Evolutionary conservation across 164 flowering plant genomes (phyloP).

Genomic region (Dillenia suffruticosa): DNA sequence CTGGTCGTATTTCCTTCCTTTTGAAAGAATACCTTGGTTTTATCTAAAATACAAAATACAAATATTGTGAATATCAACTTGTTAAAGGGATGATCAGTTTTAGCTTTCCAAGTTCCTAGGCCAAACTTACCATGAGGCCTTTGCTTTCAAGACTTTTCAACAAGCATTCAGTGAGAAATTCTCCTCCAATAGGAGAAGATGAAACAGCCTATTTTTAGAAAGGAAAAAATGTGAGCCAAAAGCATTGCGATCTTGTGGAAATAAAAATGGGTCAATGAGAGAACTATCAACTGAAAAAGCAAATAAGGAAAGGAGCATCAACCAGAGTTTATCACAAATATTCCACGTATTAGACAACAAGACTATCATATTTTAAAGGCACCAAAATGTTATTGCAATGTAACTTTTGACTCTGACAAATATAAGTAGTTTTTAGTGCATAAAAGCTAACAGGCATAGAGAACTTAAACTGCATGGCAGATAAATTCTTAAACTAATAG

Average conservation of each 20-base stretch:
- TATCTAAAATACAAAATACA: slow-evolving; percentile 44
- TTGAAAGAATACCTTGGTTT: slow-evolving; percentile 91
- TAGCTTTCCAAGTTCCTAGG: background rate
- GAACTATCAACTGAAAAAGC: background rate
- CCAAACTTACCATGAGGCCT: slow-evolving; percentile 58
- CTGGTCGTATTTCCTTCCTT: slow-evolving; percentile 82
- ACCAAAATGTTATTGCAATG: too few species aligned
- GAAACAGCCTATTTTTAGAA: slow-evolving; percentile 60
- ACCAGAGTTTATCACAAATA: too few species aligned
- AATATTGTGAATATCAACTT: slow-evolving; percentile 1
- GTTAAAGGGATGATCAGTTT: slow-evolving; percentile 1
- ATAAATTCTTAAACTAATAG: too few species aligned
- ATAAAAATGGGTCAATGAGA: too few species aligned
- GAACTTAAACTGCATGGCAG: too few species aligned
- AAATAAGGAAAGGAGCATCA: too few species aligned
- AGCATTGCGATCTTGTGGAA: background rate
- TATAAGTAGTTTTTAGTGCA: too few species aligned
- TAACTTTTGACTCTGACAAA: too few species aligned
- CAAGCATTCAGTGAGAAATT: slow-evolving; percentile 84
- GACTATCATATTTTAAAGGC: too few species aligned
- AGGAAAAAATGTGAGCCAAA: slow-evolving; percentile 3
- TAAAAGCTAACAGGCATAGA: too few species aligned
- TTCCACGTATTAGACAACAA: too few species aligned
- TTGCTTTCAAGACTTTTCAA: slow-evolving; percentile 94
- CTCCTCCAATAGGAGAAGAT: slow-evolving; percentile 92